Evolutionary conservation across 331 rosid genomes (phyloP), one percentile per base, ranked within the genome.

Genomic region (Prunus yedoensis): DNA sequence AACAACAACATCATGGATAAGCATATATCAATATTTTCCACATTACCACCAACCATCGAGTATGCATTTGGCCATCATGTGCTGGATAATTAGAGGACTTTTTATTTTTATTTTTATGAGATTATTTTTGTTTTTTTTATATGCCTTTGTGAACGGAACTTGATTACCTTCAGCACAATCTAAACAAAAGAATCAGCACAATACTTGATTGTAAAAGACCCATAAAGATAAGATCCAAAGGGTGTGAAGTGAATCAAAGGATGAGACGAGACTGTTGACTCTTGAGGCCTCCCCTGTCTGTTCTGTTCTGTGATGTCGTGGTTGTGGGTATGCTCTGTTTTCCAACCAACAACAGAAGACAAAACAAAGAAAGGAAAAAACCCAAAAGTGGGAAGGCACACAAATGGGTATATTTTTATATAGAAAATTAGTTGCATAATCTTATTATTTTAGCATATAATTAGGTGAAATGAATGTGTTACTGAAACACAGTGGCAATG

Each of bases 251-350:
- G 70, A 64, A 35, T 47, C 52, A 47, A 47, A 47, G 52, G 52
- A 47, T 2, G 17, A 47, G 52, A 6, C 8, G 17, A 47, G 52
- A 52, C 56, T 52, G 20, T 17, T 15, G 38, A 47, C 15, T 14
- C 73, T 28, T 4, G 74, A 18, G 63, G 63, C 9, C 27, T 17
- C 25, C 50, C n/a, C 2, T 70, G 74, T 70, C 32, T 30, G 30
- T 69, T 69, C 5, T 35, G 8, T 35, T 70, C 3, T 30, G 27
- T 11, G 49, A 51, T 17, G 74, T 70, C 50, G 62, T 70, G 30
- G 63, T 35, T 18, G 78, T 79, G 58, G n/a, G 57, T 71, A 11
- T 28, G 78, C 68, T 70, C 67, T 63, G 70, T 67, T 81, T 74
- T 64, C 87, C 74, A 83, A 60, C 74, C 69, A 80, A 53, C 63